Conservation (phyloP, 257 asterid genomes). For the Capsicum pubescens region DNA sequence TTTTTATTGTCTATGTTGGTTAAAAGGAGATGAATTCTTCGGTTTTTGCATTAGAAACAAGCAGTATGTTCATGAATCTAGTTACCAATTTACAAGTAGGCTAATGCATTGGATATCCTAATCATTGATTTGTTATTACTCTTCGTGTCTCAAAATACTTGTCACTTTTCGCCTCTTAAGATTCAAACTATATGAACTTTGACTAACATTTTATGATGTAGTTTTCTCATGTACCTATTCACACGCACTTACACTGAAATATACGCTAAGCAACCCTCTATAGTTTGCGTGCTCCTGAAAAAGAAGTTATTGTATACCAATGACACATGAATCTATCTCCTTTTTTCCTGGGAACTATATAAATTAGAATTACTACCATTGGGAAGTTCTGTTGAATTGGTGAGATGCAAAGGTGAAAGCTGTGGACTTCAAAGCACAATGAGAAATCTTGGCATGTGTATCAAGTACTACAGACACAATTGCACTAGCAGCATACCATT, state of each 20-base stretch:
- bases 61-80: neutral
- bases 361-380: neutral
- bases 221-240: neutral
- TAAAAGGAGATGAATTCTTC: neutral
- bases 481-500: neutral
- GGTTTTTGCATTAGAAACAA: too few relatives aligned
- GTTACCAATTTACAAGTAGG: constrained; percentile 11
- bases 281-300: neutral
- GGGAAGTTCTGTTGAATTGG: too few relatives aligned
- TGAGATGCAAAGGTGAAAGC: too few relatives aligned
- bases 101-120: neutral
- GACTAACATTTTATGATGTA: neutral
- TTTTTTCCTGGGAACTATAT: neutral
- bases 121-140: neutral
- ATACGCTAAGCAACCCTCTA: neutral
- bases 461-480: neutral
- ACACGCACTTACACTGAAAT: neutral
- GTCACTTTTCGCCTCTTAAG: neutral
- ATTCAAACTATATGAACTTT: neutral
- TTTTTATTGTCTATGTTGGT: neutral
- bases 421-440: neutral
- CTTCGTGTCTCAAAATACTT: neutral
- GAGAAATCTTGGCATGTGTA: neutral
- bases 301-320: neutral
- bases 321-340: neutral